Evolutionary conservation across 2,329 filamentous ascomycete genomes (phyloP), one percentile per base, ranked within the genome.

Genomic region (Trichoderma atroviride): DNA sequence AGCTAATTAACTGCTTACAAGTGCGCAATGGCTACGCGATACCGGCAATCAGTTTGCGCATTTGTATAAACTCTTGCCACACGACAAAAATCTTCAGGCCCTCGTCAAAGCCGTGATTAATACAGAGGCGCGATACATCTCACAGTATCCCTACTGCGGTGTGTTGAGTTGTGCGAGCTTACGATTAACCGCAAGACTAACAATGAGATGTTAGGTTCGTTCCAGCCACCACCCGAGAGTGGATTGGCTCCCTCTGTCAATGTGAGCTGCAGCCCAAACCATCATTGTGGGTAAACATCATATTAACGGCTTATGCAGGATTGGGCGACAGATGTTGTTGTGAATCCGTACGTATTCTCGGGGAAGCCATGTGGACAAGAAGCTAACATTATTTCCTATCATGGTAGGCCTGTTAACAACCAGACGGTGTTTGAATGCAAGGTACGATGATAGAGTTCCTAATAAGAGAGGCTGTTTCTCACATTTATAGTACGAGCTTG

Each of bases 211-310:
- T 13, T 13, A 76, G 96, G 97, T 78, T 91, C 92, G 14, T 97
- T 97, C 80, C 94, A 97, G 77, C 93, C 94, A 2, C 94, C 94
- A 0, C 85, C 88, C 2, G 92, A 93, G 63, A 93, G 91, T 63
- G 87, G 88, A 3, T 71, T 78, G 14, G 56, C 72, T 61, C 74
- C 75, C 1, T 72, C 69, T 19, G 68, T 73, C n/a, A 76, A 76
- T 40, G 74, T 74, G 56, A 63, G 72, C 56, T 3, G 33, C 11
- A 29, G 1, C 1, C 3, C 24, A 14, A 11, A 9, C 40, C 5
- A 9, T n/a, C 14, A 13, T 24, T 11, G 14, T 11, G 27, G 37
- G 4, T 57, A 11, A 2, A 62, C 5, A 7, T 33, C 13, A 14
- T 57, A 24, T 13, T 69, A 16, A 69, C 24, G 16, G 29, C 31